These are phyloP conservation scores for Cytospora leucostoma DNA, from an alignment of 2,329 filamentous ascomycete species.

Conservation along the genomic window DNA sequence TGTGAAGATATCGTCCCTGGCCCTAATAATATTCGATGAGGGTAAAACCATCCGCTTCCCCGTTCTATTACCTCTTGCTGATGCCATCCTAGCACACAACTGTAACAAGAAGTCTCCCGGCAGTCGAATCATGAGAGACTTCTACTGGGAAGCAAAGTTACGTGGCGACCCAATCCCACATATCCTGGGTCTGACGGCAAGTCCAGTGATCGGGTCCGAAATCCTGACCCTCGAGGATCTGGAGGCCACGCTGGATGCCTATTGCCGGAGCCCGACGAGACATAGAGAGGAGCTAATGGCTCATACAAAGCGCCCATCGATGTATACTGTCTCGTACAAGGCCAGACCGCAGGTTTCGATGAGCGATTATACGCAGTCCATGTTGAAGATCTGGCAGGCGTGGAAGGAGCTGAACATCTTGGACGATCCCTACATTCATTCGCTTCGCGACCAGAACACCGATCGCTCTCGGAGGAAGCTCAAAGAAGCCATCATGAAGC, in stretches of 20 bases:
- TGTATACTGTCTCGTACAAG: slow-evolving; percentile 44
- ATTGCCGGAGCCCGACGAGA: slow-evolving; percentile 66
- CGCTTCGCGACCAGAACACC: slow-evolving; percentile 45
- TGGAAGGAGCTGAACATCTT: slow-evolving; percentile 53
- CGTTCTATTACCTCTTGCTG: not conserved
- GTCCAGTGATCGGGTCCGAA: slow-evolving; percentile 66
- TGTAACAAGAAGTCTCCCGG: slow-evolving; percentile 65
- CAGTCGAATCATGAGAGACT: slow-evolving; percentile 70
- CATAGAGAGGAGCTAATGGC: slow-evolving; percentile 70
- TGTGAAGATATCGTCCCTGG: slow-evolving; percentile 62
- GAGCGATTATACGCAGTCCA: slow-evolving; percentile 36
- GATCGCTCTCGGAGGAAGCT: slow-evolving; percentile 45
- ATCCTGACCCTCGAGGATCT: slow-evolving; percentile 58
- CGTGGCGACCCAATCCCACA: slow-evolving; percentile 52
- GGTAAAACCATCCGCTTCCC: slow-evolving; percentile 47
- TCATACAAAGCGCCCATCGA: slow-evolving; percentile 65
- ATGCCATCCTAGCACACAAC: slow-evolving; percentile 64
- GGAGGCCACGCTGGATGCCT: slow-evolving; percentile 69
- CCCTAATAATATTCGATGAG: slow-evolving; percentile 82
- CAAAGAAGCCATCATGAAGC: slow-evolving; percentile 41
- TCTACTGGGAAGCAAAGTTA: slow-evolving; percentile 60
- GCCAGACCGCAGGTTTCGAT: not conserved
- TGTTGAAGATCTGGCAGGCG: slow-evolving; percentile 47
- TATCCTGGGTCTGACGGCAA: slow-evolving; percentile 80
- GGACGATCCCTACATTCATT: slow-evolving; percentile 61